Base-by-base conservation (phyloP, 2,329 filamentous ascomycete species). In the Fusarium secorum region DNA sequence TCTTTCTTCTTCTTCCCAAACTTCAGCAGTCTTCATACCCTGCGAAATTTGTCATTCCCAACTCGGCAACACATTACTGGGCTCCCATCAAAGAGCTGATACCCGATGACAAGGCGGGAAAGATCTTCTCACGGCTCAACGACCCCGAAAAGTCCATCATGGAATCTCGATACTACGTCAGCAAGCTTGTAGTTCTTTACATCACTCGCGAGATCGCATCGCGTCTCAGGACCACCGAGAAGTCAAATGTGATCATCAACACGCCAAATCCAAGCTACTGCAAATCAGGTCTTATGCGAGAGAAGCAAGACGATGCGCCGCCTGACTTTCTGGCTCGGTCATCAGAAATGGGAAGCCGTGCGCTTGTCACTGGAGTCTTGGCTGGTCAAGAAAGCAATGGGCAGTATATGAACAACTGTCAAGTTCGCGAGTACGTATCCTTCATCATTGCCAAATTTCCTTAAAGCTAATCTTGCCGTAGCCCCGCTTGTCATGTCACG, bases 321-420 rank as follows among this genome's bases (percentile, higher is more conserved):
- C 63, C 56, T 2, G 66, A 63, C 3, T 62, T 83, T 15, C 32
- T 85, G 15, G 85, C 82, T 2, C 79, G 85, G 2, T 80, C 79
- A 0, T 79, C 83, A 0, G 86, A 87, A 70, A 81, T 82, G 52
- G 86, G 86, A 1, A 79, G 78, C 33, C 75, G 80, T 0, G 71
- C 73, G 3, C 69, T 82, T 4, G 76, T 81, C 0, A 52, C 77
- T 41, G 79, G 74, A 0, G 54, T 79, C 5, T 41, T 79, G 4
- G 77, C 75, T 3, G 79, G 79, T 0, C 32, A 55, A 2, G 81
- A 81, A 41, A 79, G 65, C 1, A 73, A 79, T 36, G 80, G 80
- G 2, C 74, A 80, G 30, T 81, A 79, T 36, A 66, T 81, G 56
- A 75, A 70, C 1, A 77, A 80, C n/a, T 81, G 79, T 41, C 68